Evolutionary conservation across 768 basidiomycete species (phyloP).

Genomic region (Leccinum boreale): DNA sequence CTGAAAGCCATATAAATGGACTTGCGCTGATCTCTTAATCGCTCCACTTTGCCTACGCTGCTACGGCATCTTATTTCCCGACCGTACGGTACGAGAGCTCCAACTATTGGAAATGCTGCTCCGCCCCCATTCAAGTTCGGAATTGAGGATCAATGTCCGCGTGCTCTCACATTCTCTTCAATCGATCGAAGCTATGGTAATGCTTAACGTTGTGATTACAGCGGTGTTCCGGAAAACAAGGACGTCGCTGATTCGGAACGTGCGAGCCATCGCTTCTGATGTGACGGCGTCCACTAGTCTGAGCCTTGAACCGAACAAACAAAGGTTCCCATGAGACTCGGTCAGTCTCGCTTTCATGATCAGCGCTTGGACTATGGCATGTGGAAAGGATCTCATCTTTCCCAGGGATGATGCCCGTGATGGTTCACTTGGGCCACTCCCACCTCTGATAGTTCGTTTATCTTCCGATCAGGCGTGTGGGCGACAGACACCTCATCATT

Average conservation of each 20-base stretch:
- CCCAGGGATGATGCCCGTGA: conserved; percentile 7
- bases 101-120: not conserved
- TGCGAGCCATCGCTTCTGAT: not conserved
- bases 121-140: not conserved
- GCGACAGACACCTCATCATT: conserved; percentile 9
- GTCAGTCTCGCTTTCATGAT: conserved; percentile 19
- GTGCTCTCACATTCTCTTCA: not conserved
- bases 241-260: not conserved
- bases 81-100: not conserved
- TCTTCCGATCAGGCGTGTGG: conserved; percentile 14
- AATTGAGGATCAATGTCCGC: conserved; percentile 3
- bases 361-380: conserved; percentile 13
- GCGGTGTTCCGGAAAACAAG: not conserved
- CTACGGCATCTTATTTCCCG: conserved; percentile 17
- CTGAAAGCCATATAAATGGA: not conserved
- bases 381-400: conserved; percentile 10
- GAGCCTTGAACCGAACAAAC: not conserved
- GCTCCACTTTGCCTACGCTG: not conserved
- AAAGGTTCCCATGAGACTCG: not conserved
- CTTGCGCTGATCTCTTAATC: not conserved
- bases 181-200: not conserved
- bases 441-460: not conserved
- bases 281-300: not conserved
- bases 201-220: not conserved
- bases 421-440: not conserved